phyloP scores from a whole-genome alignment of 192 early-diverging fungal genomes.

The Backusella tuberculispora region DNA sequence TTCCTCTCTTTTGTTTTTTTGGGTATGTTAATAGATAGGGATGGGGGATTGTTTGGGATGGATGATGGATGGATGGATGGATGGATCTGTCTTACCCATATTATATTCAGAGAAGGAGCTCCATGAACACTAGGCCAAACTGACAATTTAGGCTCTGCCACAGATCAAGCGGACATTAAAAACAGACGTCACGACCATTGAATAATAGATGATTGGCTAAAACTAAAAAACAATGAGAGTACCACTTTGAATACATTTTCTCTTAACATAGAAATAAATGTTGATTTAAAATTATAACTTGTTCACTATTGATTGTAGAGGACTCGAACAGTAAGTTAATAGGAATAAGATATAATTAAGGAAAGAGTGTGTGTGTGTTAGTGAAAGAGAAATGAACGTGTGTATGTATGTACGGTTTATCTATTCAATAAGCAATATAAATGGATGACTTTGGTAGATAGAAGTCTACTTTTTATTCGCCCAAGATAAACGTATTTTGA shows the following conservation, averaged over 20 bases:
- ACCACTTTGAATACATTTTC: too few relatives aligned
- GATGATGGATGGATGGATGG: slow-evolving; percentile 4
- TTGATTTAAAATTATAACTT: too few relatives aligned
- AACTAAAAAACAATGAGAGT: too few relatives aligned
- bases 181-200: not conserved
- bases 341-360: too few relatives aligned
- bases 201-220: not conserved
- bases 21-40: not conserved
- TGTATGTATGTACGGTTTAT: too few relatives aligned
- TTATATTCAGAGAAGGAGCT: slow-evolving; percentile 18
- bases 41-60: not conserved
- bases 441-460: too few relatives aligned
- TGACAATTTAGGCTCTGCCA: not conserved
- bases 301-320: too few relatives aligned
- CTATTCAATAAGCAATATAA: too few relatives aligned
- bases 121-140: not conserved
- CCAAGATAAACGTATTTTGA: not conserved
- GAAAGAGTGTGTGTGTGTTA: too few relatives aligned
- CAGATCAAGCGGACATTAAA: not conserved
- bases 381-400: too few relatives aligned
- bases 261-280: too few relatives aligned
- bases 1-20: not conserved
- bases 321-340: too few relatives aligned
- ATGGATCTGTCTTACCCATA: slow-evolving; percentile 16
- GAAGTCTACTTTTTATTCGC: not conserved